Evolutionary conservation across 1,284 basidiomycete species (phyloP), one percentile per base, ranked within the genome.

Genomic region (Microbotryum violaceum): DNA sequence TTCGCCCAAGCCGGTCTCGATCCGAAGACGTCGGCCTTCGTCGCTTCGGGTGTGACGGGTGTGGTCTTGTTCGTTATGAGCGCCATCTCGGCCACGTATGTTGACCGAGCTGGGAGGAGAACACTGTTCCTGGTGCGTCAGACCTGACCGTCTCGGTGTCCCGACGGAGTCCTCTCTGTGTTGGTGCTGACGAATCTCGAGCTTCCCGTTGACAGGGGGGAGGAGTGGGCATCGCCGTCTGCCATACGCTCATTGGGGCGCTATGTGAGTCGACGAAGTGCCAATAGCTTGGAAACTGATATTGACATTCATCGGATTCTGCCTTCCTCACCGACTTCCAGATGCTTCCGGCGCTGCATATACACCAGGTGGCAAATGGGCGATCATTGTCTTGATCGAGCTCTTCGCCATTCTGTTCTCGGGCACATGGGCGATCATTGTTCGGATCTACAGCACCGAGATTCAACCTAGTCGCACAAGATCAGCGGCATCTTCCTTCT

Each of bases 41-140:
- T 82, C 27, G 81, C 81, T 0, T 80, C 80, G 4, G 81, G 80
- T 9, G 75, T 82, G 6, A 80, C 80, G 3, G 81, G 79, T 49
- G 73, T 82, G 48, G 70, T 18, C 12, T 42, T 42, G 12, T 42
- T 42, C 37, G 37, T 42, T 6, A 42, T 42, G 37, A 42, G 37
- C 37, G 12, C 37, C 37, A 42, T 42, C 37, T 42, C 37, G 37
- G 37, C 37, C 16, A 42, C 37, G 37, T 42, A 42, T 18, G 37
- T 42, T 42, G 37, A 42, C 37, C 12, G 16, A 18, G 37, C 37
- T 42, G 37, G 37, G 37, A 42, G 37, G 37, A 42, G 37, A 42
- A 42, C 37, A 2, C 16, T 42, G 16, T 81, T 50, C 79, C 77
- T 61, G 65, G 82, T 20, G 74, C 72, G 56, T n/a, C 54, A n/a